Base-by-base conservation (phyloP, 139 green algal species). In the Astrephomene gubernaculifera region DNA sequence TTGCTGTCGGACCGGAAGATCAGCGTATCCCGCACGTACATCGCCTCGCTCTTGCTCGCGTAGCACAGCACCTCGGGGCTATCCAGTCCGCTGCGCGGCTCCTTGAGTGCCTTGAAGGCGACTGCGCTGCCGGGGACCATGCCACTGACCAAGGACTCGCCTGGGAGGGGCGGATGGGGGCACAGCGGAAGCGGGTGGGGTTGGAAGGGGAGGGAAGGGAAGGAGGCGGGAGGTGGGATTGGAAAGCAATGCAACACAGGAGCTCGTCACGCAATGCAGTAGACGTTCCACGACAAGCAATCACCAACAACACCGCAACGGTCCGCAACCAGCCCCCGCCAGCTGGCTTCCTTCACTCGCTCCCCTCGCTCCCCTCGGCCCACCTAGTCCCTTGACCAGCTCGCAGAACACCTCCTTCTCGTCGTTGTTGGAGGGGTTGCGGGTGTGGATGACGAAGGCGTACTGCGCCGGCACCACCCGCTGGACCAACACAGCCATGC, bases 371-470 rank as follows among this genome's bases (percentile, higher is more conserved):
- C 38, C 36, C 68, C 68, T 21, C 68, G 44, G n/a, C 86, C 89
- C 82, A 87, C 96, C 97, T 72, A 99, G 92, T 24, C 97, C 97
- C 69, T 90, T 93, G 38, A 99, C 97, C 67, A 99, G 52, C 95
- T 99, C 97, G 70, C 91, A 95, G 90, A 98, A 99, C 53, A 99
- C 95, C 90, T 99, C 95, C 38, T 65, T 70, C 71, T 90, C 85
- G 72, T 96, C 91, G 84, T 93, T 93, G 79, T 92, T 98, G 61
- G 91, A 93, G 71, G 97, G 97, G 90, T 99, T 99, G 71, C 93
- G 93, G 33, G 97, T 99, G 95, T 99, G 97, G 88, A 99, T 97
- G 25, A 99, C 97, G 88, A 99, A 99, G 1, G 97, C 97, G 85
- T 99, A 99, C 54, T 96, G 90, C 14, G 96, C 95, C 0, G 94